Evolutionary conservation across 371 early-diverging fungal genomes (phyloP), one percentile per base, ranked within the genome.

Genomic region (Mortierella sp.): DNA sequence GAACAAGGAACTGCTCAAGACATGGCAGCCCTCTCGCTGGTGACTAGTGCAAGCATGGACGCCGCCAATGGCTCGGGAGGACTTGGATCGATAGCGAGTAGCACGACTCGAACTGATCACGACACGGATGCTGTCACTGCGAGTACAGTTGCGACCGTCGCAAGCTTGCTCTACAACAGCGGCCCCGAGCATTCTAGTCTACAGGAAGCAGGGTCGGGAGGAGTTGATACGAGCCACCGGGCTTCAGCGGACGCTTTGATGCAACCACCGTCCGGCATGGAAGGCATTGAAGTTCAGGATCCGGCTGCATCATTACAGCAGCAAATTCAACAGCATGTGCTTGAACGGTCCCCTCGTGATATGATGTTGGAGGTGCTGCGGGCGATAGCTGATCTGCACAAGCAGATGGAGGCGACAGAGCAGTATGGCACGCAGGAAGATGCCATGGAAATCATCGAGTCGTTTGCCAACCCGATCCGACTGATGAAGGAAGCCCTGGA

Each of bases 401-500:
- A 82, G 74, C 77, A 79, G 48, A 81, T 86, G 86, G 86, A 86
- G 76, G 70, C 72, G 34, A 82, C 76, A 3, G 79, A 79, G 28
- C 79, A 81, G 31, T 76, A 76, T 31, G 76, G 71, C 19, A 79
- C 79, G 5, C 79, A 86, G 51, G 86, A 86, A 69, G 86, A 86
- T 69, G 82, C 86, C 28, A 79, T 51, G 14, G 77, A 79, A 31
- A 86, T 86, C 73, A 79, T 81, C 11, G 82, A 86, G 34, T 86
- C 86, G 14, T 86, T 86, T 77, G 79, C 79, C 5, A 48, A 79
- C 24, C 82, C 86, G 31, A 79, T 81, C 34, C 79, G 86, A 21
- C 34, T 86, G 61, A 81, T 86, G 82, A 86, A 86, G 53, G 86
- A 86, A 61, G 86, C 86, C 3, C 34, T 86, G 43, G 86, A 86